Base-by-base conservation (phyloP, 2,329 filamentous ascomycete genomes). In the Capronia epimyces region DNA sequence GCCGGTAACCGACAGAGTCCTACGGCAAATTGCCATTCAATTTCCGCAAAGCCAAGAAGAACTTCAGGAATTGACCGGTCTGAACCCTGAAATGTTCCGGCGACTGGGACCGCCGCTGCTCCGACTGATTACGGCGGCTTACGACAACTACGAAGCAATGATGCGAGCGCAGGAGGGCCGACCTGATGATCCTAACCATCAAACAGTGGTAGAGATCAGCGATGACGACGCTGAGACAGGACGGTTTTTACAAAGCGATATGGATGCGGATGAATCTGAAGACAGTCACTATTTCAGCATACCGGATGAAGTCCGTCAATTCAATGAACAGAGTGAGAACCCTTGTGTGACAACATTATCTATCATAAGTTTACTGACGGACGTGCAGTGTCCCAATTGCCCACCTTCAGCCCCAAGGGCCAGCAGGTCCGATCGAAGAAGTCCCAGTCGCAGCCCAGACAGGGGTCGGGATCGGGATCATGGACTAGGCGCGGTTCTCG, bases 181-280 rank as follows among this genome's bases (percentile, higher is more conserved):
- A 12, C 65, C 68, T 3, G 62, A 71, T 24, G 74, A 78, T 59
- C 74, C 72, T 1, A 78, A 81, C 56, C 75, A 75, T 32, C 60
- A 66, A 27, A 49, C 71, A 43, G 70, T 77, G 18, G 72, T 77
- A 43, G 68, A 75, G 43, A 67, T 77, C 18, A 69, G 69, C 53
- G 71, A 68, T 52, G 69, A 70, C 47, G 69, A 67, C 0, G 43
- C 55, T 36, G 48, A 49, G 52, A 62, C 58, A 15, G 49, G 49
- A 20, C 43, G 64, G 60, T 55, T 65, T 65, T 50, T 63, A 64
- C 22, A 66, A 56, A 56, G 51, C 43, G 53, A 57, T n/a, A 32
- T 40, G 5, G 58, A 60, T 25, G 39, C 52, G 10, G 57, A 59
- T 15, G 57, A 53, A 13, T 46, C 52, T 18, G 52, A 63, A 34